Base-by-base conservation (phyloP, 257 asterid genomes). In the Henckelia pumila region DNA sequence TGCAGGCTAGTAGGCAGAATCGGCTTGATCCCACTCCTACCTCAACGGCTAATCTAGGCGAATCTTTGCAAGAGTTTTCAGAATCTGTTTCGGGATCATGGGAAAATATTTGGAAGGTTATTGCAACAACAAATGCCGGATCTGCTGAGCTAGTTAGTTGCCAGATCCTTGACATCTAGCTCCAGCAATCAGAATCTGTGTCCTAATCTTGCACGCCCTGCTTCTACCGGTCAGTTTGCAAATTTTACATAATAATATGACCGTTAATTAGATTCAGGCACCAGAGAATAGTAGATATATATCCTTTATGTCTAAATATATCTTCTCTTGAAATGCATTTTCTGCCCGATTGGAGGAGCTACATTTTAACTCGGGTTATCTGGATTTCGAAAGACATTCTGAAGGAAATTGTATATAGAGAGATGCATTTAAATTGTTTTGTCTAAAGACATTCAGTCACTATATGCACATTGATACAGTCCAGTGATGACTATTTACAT, bases 111-210 rank as follows among this genome's bases (percentile, higher is more conserved):
- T 90, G 96, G 97, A 80, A 71, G 65, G 84, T 81, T 8, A 44
- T 88, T 67, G 85, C 95, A 7, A 63, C 78, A 37, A 80, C 78
- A 75, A 71, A 69, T 64, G 86, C 80, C 76, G 89, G 86, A 71
- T 69, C 96, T 30, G 83, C 89, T 8, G 97, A 90, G 85, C 89
- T 90, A 22, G 87, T 90, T 71, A 86, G 95, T 84, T 88, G 95
- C 70, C 96, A 86, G 81, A 81, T 84, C 56, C 88, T 90, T 37
- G 85, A 86, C 67, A 73, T 88, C 58, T 91, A 80, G 81, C 73
- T 59, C 69, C 66, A 30, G 66, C 33, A 67, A 62, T 63, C 6
- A 62, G 33, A 55, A 8, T 33, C 17, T 52, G 11, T 49, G 14
- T 6, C 14, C 33, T 50, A 23, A 24, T 58, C 56, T 37, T 44